Percentiles rank a stretch among this genome's conserved stretches.
Conservation (phyloP, 2,329 filamentous ascomycete genomes). For the Botrytis deweyae region DNA sequence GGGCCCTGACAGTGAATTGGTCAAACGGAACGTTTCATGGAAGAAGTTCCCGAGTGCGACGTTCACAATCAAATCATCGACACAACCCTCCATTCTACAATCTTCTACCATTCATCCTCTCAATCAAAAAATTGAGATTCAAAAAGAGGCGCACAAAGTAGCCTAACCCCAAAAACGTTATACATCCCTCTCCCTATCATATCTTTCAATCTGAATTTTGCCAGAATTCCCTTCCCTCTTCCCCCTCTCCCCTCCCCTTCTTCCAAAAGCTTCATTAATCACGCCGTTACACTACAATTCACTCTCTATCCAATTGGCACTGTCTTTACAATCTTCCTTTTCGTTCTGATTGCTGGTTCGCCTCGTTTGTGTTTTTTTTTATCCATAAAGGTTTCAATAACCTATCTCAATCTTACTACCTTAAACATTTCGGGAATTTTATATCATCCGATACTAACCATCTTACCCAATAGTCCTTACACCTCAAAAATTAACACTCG, state of each 20-base stretch:
- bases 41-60: conserved; percentile 21
- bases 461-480: conserved; percentile 31
- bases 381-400: conserved; percentile 21
- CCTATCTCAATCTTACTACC: conserved; percentile 18
- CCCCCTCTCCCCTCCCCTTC: not conserved
- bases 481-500: conserved; percentile 32
- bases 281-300: conserved; percentile 1
- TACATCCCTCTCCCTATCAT: not conserved
- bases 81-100: not conserved
- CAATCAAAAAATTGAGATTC: conserved; percentile 11
- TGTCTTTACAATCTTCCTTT: conserved; percentile 14
- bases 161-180: conserved; percentile 15
- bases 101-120: not conserved
- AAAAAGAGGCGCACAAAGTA: conserved; percentile 3
- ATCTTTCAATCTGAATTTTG: not conserved
- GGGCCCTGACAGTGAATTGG: conserved; percentile 20
- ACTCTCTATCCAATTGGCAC: conserved; percentile 6
- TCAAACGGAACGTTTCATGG: conserved; percentile 21
- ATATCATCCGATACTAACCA: conserved; percentile 29
- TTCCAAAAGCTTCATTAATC: not conserved
- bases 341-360: conserved; percentile 1
- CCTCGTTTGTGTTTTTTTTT: conserved; percentile 1
- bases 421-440: conserved; percentile 10
- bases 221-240: not conserved
- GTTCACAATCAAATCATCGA: conserved; percentile 11